phyloP scores from a whole-genome alignment of 2,329 filamentous ascomycete species.

The Madurella mycetomatis region DNA sequence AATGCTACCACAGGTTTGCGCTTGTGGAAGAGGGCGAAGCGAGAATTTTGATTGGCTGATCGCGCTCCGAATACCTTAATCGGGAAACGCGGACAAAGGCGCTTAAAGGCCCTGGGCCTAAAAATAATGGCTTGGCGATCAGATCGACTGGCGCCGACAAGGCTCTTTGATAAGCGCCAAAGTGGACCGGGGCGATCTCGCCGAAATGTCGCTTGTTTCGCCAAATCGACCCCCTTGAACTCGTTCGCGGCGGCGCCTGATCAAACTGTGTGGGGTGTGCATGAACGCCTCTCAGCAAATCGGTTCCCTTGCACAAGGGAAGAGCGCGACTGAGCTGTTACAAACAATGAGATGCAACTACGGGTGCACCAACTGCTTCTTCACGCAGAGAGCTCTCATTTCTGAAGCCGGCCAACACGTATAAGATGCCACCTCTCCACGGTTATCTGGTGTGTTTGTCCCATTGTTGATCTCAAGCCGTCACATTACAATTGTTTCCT shows the following conservation, averaged over 20 bases:
- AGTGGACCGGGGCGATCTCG: background rate
- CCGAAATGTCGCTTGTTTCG: slow-evolving; percentile 9
- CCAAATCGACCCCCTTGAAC: background rate
- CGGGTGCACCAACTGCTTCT: background rate
- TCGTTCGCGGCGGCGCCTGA: slow-evolving; percentile 5
- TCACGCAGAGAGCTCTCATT: no score
- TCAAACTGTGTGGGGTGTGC: slow-evolving; percentile 10
- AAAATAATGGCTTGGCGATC: background rate
- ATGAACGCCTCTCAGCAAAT: slow-evolving; percentile 14
- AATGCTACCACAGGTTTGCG: no score
- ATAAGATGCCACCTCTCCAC: background rate
- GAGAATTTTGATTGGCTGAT: background rate
- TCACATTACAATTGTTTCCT: slow-evolving; percentile 3
- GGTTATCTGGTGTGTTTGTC: background rate
- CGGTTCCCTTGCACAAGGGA: background rate
- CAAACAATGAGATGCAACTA: background rate
- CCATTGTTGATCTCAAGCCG: background rate
- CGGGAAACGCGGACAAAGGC: background rate
- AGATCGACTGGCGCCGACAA: slow-evolving; percentile 7
- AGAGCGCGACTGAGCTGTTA: background rate
- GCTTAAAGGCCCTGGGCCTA: background rate
- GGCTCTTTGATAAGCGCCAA: slow-evolving; percentile 4
- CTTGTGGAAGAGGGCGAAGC: no score
- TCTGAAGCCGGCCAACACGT: background rate
- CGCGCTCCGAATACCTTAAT: background rate